Conservation (phyloP, 2,329 filamentous ascomycete genomes). For the Aurifilum marmelostoma region DNA sequence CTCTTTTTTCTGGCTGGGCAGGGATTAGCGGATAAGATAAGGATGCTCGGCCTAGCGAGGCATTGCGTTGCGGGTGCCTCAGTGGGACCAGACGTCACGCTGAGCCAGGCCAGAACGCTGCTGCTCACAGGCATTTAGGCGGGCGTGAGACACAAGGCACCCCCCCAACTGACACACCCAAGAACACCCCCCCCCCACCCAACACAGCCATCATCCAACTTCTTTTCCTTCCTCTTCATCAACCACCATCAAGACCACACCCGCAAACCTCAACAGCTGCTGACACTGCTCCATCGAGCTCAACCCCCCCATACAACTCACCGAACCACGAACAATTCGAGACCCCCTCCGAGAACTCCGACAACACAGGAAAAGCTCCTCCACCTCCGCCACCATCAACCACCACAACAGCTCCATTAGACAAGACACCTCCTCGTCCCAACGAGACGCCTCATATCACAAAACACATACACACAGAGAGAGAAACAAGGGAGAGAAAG, state of each 20-base stretch:
- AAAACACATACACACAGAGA: not conserved
- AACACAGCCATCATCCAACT: not conserved
- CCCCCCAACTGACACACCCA: not conserved
- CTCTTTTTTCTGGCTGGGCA: not conserved
- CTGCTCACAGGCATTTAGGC: not conserved
- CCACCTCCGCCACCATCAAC: no score
- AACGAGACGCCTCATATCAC: not conserved
- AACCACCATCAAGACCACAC: not conserved
- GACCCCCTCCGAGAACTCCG: not conserved
- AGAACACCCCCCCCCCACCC: not conserved
- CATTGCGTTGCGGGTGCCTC: not conserved
- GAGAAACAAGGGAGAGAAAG: slow-evolving; percentile 12
- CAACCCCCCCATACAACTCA: not conserved
- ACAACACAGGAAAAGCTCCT: not conserved
- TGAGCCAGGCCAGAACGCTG: not conserved
- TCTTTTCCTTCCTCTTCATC: not conserved
- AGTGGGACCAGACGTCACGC: slow-evolving; percentile 6
- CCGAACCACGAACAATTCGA: not conserved
- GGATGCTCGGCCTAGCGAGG: not conserved
- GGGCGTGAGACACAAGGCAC: not conserved
- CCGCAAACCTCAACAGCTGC: not conserved
- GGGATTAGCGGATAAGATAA: slow-evolving; percentile 6
- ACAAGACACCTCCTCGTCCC: not conserved
- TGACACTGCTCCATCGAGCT: not conserved
- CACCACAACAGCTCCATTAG: not conserved